phyloP scores from a whole-genome alignment of 768 basidiomycete species.

The Phlebiopsis gigantea region DNA sequence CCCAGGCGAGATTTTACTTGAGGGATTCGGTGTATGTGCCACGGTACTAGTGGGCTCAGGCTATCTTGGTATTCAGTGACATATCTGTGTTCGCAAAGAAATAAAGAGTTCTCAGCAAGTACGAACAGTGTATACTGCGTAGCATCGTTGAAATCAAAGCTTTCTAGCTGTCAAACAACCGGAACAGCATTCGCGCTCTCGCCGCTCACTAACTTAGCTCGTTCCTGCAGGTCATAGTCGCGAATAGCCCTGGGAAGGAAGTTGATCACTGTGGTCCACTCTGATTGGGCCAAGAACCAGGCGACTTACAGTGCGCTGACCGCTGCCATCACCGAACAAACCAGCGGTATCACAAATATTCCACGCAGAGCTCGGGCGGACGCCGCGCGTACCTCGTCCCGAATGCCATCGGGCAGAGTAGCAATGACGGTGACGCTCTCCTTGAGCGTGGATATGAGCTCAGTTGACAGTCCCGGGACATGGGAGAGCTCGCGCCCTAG shows the following conservation, averaged over 20 bases:
- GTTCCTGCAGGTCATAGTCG: not conserved
- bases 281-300: not conserved
- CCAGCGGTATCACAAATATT: not conserved
- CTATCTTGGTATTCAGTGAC: too few species aligned
- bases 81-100: too few species aligned
- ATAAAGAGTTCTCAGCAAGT: too few species aligned
- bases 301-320: not conserved
- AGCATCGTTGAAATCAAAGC: too few species aligned
- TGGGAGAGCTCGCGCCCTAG: not conserved
- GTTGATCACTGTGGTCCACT: not conserved
- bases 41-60: too few species aligned
- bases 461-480: not conserved
- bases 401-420: not conserved
- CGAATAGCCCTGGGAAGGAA: not conserved
- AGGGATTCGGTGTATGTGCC: too few species aligned
- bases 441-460: not conserved
- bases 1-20: too few species aligned
- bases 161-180: too few species aligned
- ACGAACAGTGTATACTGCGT: too few species aligned
- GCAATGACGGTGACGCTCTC: not conserved
- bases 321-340: not conserved
- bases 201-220: not conserved
- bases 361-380: not conserved
- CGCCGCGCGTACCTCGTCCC: not conserved
- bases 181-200: too few species aligned